Evolutionary conservation across 169 alveolate genomes (phyloP), one percentile per base, ranked within the genome.

Genomic region (Besnoitia besnoiti): DNA sequence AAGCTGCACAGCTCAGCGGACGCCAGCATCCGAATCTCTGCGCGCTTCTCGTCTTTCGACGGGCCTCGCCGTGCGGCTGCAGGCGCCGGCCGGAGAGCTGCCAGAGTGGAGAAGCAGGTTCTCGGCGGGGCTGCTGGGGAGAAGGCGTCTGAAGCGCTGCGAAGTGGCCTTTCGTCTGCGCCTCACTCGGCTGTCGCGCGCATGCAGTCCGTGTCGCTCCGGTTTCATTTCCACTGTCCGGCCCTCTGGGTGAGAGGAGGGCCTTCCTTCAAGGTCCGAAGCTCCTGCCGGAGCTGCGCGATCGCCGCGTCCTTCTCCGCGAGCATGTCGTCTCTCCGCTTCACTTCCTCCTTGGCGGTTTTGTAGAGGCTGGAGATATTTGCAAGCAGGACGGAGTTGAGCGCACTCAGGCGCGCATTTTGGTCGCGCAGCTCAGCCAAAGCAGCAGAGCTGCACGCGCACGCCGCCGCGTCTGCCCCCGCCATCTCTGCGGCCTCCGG

Each of bases 301-400:
- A 77, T 77, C 16, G n/a, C 44, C 12, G 7, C 16, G 55, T 77
- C 87, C 47, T 42, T 77, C 55, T 77, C 87, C 40, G 55, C 87
- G 59, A 77, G 49, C 61, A 42, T 7, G 1, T 0, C 61, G 40
- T 77, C 87, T 42, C 40, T 77, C 35, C 87, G 2, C 55, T 77
- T 42, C 61, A 77, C 21, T 77, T 77, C 87, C 21, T 37, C 87
- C 40, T 44, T 77, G 30, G 87, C 87, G 0, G 87, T 77, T 77
- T 77, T 77, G 59, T 77, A 77, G 33, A 77, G 87, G 21, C 87
- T 77, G 37, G 87, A 77, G 30, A 77, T 77, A 39, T 77, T 77
- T 1, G 87, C 21, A 51, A 77, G 87, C 49, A 77, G 47, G 24
- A 77, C 87, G 12, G 49, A 5, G 35, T 77, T 77, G 59, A 77